Conservation (phyloP, 2,329 filamentous ascomycete genomes). For the Fusarium scirpi region DNA sequence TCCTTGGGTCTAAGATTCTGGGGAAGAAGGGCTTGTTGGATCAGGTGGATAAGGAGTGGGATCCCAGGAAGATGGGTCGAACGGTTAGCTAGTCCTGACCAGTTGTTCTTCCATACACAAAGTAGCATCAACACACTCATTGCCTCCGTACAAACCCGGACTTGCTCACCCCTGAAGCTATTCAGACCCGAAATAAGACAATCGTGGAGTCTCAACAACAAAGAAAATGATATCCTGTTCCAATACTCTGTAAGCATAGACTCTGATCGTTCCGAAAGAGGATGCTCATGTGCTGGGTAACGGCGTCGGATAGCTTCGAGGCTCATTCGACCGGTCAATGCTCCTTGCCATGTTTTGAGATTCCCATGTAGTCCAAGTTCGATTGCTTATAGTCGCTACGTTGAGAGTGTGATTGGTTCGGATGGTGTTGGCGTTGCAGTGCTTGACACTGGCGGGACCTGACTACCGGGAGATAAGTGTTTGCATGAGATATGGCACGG, state of each 20-base stretch:
- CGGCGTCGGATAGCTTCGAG: neutral
- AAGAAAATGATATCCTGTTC: neutral
- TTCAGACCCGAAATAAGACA: constrained; percentile 14
- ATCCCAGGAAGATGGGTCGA: constrained; percentile 49
- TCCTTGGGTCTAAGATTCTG: constrained; percentile 51
- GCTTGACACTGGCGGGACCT: constrained; percentile 17
- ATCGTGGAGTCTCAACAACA: neutral
- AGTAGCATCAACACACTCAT: neutral
- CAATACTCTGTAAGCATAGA: neutral
- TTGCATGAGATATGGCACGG: neutral
- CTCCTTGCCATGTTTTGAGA: neutral
- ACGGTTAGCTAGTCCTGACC: neutral
- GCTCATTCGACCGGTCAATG: neutral
- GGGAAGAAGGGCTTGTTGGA: constrained; percentile 48
- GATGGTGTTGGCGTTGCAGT: neutral
- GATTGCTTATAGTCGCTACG: neutral
- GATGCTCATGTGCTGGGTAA: constrained; percentile 5
- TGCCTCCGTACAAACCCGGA: neutral
- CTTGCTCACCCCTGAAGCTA: constrained; percentile 6
- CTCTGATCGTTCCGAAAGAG: constrained; percentile 1
- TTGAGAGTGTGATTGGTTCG: neutral
- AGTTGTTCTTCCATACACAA: neutral
- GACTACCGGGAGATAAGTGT: neutral
- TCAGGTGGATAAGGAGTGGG: constrained; percentile 55
- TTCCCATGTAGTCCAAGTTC: neutral